Evolutionary conservation across 1,284 basidiomycete species (phyloP).

Genomic region (Polyporus tsugae): DNA sequence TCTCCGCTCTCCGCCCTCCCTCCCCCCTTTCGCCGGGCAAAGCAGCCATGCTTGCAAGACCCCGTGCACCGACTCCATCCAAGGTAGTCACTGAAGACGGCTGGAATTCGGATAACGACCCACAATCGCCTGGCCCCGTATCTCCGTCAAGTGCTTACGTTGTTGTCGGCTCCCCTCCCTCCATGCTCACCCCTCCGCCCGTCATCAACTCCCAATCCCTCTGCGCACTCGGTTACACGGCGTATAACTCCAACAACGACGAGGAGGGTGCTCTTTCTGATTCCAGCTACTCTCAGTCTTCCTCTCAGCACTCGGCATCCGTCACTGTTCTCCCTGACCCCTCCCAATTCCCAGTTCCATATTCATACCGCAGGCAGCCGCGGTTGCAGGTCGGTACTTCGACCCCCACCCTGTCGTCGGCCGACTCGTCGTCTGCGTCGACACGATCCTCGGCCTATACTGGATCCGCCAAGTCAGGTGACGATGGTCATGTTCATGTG

Average conservation of each 20-base stretch:
- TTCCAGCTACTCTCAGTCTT: constrained; percentile 47
- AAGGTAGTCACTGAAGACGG: constrained; percentile 35
- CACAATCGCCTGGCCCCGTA: constrained; percentile 35
- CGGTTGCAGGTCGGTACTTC: constrained; percentile 43
- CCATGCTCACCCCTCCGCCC: constrained; percentile 32
- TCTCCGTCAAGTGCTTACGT: constrained; percentile 42
- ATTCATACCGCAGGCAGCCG: constrained; percentile 55
- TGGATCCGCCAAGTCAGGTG: constrained; percentile 69
- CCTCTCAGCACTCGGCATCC: constrained; percentile 58
- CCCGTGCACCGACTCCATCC: constrained; percentile 39
- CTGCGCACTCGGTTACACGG: constrained; percentile 34
- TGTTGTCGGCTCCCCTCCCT: constrained; percentile 41
- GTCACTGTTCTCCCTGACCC: constrained; percentile 64
- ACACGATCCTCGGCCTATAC: constrained; percentile 82
- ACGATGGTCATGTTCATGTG: constrained; percentile 71
- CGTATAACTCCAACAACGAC: constrained; percentile 37
- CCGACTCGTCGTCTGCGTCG: constrained; percentile 71
- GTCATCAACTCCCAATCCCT: constrained; percentile 30
- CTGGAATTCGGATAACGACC: constrained; percentile 40
- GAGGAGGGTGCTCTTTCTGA: constrained; percentile 50
- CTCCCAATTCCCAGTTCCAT: constrained; percentile 64
- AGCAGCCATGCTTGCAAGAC: constrained; percentile 38
- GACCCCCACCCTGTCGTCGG: constrained; percentile 65
- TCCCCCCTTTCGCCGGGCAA: constrained; percentile 38
- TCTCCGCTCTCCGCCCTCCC: constrained; percentile 31